phyloP scores from a whole-genome alignment of 2,329 filamentous ascomycete genomes.

The Pseudocercospora cruenta region DNA sequence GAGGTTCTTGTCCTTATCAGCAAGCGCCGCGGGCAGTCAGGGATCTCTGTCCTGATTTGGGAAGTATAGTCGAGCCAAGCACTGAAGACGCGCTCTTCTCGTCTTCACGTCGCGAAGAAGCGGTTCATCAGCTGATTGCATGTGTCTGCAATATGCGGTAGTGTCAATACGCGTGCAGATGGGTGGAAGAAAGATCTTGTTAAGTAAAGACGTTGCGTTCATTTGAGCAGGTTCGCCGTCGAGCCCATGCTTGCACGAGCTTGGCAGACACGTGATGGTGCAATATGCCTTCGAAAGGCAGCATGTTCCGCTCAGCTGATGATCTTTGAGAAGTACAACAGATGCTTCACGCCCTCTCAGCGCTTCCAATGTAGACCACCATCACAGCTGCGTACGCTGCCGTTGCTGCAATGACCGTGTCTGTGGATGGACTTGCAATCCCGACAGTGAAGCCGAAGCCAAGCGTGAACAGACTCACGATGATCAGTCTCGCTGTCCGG shows the following conservation, averaged over 20 bases:
- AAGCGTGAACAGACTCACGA: not conserved
- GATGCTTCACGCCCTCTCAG: not conserved
- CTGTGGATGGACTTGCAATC: not conserved
- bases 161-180: not conserved
- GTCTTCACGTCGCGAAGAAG: not conserved
- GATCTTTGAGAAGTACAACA: not conserved
- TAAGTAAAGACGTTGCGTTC: constrained; percentile 4
- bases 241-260: not conserved
- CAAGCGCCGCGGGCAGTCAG: constrained; percentile 1
- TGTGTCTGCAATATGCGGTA: not conserved
- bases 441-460: not conserved
- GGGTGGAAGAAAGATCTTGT: not conserved
- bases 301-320: not conserved
- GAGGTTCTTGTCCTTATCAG: constrained; percentile 3
- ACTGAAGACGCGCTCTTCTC: not conserved
- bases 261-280: not conserved
- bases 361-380: constrained; percentile 7
- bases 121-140: not conserved
- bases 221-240: constrained; percentile 5
- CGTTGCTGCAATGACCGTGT: constrained; percentile 1
- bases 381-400: constrained; percentile 7
- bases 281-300: not conserved
- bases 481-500: not conserved
- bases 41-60: not conserved
- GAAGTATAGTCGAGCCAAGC: constrained; percentile 6